Evolutionary conservation across 768 basidiomycete genomes (phyloP).

Genomic region (Leccinum barrowsii): DNA sequence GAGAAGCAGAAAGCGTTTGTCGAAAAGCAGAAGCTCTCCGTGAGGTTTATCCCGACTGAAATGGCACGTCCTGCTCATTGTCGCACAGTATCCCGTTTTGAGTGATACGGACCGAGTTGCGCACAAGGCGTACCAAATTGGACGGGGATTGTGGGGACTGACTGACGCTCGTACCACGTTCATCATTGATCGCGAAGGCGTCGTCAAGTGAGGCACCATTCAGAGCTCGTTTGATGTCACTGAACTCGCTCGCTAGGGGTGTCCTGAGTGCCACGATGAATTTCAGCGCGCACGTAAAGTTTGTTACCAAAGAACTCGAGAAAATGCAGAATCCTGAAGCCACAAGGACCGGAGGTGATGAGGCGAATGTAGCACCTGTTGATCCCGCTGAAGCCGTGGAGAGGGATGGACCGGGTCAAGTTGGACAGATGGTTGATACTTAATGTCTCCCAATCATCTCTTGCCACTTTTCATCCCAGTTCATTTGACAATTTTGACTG

Average conservation of each 20-base stretch:
- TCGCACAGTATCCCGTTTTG: slow-evolving; percentile 66
- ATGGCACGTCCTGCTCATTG: neutral
- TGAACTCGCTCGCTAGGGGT: slow-evolving; percentile 38
- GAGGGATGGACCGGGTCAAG: slow-evolving; percentile 22
- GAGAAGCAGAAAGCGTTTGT: slow-evolving; percentile 73
- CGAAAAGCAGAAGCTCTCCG: slow-evolving; percentile 64
- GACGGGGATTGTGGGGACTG: slow-evolving; percentile 65
- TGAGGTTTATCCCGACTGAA: slow-evolving; percentile 30
- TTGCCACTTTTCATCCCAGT: no score
- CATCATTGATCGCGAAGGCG: slow-evolving; percentile 69
- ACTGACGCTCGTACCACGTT: slow-evolving; percentile 66
- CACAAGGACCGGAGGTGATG: neutral
- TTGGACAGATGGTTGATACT: slow-evolving; percentile 15
- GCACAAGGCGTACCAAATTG: slow-evolving; percentile 62
- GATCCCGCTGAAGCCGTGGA: slow-evolving; percentile 7
- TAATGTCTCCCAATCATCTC: slow-evolving; percentile 6
- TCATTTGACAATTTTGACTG: no score
- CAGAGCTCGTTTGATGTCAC: slow-evolving; percentile 1
- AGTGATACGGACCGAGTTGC: slow-evolving; percentile 65
- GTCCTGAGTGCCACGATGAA: slow-evolving; percentile 58
- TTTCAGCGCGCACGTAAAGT: slow-evolving; percentile 64
- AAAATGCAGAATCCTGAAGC: slow-evolving; percentile 33
- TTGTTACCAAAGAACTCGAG: slow-evolving; percentile 65
- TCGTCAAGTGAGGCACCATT: slow-evolving; percentile 47
- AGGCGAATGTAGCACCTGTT: neutral